Evolutionary conservation across 257 asterid species (phyloP).

Genomic region (Ocimum tenuiflorum): DNA sequence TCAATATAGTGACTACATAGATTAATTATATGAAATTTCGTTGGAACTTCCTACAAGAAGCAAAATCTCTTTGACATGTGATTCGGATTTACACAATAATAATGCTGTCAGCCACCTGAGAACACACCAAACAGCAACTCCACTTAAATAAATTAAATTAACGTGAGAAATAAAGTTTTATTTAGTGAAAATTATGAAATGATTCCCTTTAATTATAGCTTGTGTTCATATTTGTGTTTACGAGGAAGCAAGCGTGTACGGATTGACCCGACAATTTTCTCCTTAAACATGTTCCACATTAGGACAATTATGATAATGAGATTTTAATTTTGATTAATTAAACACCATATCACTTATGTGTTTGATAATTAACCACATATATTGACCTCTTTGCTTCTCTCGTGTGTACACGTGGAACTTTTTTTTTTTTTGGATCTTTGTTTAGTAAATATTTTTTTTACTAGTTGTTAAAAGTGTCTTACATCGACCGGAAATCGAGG

Average conservation of each 20-base stretch:
- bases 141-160: not conserved
- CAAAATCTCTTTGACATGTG: constrained; percentile 21
- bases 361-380: no score
- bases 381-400: no score
- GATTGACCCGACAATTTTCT: constrained; percentile 24
- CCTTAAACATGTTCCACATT: constrained; percentile 19
- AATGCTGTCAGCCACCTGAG: constrained; percentile 27
- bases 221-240: constrained; percentile 23
- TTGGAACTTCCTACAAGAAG: constrained; percentile 19
- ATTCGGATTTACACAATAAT: constrained; percentile 16
- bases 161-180: not conserved
- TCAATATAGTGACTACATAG: no score
- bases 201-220: constrained; percentile 4
- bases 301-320: no score
- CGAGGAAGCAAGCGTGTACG: constrained; percentile 29
- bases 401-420: no score
- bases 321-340: not conserved
- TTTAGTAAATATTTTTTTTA: no score
- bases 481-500: no score
- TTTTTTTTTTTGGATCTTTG: no score
- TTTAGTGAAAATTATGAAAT: constrained; percentile 9
- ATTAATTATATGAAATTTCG: constrained; percentile 17
- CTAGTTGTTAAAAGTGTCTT: no score
- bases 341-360: no score
- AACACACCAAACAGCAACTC: constrained; percentile 21